Evolutionary conservation across 495 filamentous ascomycete species (phyloP).

Genomic region (Aspergillus olivimuriae): DNA sequence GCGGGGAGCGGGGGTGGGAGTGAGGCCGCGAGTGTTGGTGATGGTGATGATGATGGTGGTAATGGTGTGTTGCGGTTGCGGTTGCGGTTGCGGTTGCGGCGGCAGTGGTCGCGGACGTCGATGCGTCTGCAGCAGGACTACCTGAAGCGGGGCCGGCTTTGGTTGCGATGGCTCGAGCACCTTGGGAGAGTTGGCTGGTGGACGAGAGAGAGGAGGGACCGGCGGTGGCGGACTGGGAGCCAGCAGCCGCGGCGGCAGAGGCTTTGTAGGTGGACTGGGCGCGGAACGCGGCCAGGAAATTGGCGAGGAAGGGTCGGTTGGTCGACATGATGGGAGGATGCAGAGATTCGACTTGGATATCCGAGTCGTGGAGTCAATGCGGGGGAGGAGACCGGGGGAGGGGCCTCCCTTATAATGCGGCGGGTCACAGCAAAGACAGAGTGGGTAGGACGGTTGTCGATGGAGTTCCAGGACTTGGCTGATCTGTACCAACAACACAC

Average conservation of each 20-base stretch:
- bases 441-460: no score
- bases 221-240: conserved; percentile 20
- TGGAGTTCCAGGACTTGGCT: no score
- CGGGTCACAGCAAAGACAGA: not conserved
- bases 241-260: conserved; percentile 20
- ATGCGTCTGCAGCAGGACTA: no score
- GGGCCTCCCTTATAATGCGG: not conserved
- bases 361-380: not conserved
- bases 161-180: conserved; percentile 38
- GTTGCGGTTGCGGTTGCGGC: conserved; percentile 11
- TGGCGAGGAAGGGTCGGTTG: conserved; percentile 77
- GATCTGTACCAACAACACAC: no score
- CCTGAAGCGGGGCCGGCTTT: conserved; percentile 23
- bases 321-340: conserved; percentile 41
- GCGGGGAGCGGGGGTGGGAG: conserved; percentile 18
- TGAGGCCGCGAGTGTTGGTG: conserved; percentile 14
- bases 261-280: conserved; percentile 49
- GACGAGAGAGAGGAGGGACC: conserved; percentile 22
- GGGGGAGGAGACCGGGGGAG: not conserved
- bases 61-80: conserved; percentile 18
- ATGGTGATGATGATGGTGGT: conserved; percentile 17
- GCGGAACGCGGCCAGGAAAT: conserved; percentile 81
- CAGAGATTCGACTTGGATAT: not conserved
- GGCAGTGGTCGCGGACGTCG: conserved; percentile 9
- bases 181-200: conserved; percentile 31